Base-by-base conservation (phyloP, 208 protist genomes). In the Kentomonas sorsogonicus region DNA sequence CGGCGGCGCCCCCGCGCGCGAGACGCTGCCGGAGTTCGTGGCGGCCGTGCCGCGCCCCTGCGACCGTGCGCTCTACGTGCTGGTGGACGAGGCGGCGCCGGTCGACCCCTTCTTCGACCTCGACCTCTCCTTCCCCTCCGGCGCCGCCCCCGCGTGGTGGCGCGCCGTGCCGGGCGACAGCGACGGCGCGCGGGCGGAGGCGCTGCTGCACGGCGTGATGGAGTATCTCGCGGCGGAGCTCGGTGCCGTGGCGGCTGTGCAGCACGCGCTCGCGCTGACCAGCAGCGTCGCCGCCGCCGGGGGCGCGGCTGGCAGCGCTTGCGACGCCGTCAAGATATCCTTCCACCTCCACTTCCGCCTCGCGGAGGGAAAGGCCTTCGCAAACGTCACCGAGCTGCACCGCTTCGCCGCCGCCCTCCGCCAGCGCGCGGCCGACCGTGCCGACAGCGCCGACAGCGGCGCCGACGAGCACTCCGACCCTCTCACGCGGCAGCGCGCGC, bases 21-120 rank as follows among this genome's bases (percentile, higher is more conserved):
- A 7, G 20, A 38, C 70, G 13, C 30, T 94, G 2, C 48, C 66
- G 3, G 45, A 47, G 3, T 94, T 94, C 64, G 43, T 86, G 13
- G 56, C 46, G 10, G 63, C 78, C 36, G 72, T 94, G 16, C 76
- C 76, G 4, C 38, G 60, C 16, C 56, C 25, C 11, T 62, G 52
- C 11, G 64, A 80, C 3, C 83, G 87, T n/a, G 82, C 79, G 60
- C 41, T 94, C 16, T 94, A 94, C 63, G 77, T 82, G 2, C 33
- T 94, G 7, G 59, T 94, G 0, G 87, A 94, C 40, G 79, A 91
- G 44, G 50, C 62, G 3, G 62, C 73, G 4, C 61, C 83, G 2
- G 68, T 91, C 10, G 87, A 94, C 54, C 87, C 87, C 1, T 94
- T 78, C 58, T 89, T 94, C 54, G 87, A 94, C 55, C 66, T 94